These are phyloP conservation scores for Colletotrichum shisoi DNA, from an alignment of 2,329 filamentous ascomycete genomes.

Conservation along the genomic window DNA sequence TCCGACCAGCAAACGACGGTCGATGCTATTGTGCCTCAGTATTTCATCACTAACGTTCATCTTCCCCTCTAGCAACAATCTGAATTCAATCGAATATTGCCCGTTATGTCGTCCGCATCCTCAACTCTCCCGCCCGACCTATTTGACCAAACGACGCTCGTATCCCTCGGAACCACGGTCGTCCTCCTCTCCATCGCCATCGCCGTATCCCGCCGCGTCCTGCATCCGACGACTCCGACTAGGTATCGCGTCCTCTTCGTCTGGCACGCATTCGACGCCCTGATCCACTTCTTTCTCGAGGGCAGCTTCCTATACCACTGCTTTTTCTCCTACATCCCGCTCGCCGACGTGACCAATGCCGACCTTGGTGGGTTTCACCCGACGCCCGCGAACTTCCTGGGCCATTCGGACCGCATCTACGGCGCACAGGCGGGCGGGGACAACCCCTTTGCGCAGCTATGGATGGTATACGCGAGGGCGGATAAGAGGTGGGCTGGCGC, in stretches of 20 bases:
- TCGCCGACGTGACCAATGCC: slow-evolving; percentile 48
- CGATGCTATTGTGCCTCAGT: neutral
- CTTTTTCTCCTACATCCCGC: slow-evolving; percentile 71
- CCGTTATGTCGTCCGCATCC: slow-evolving; percentile 38
- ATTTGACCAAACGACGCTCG: slow-evolving; percentile 67
- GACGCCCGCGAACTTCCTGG: slow-evolving; percentile 62
- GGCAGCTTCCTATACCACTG: slow-evolving; percentile 92
- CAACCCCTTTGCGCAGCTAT: slow-evolving; percentile 65
- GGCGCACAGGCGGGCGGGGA: slow-evolving; percentile 65
- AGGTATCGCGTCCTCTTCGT: slow-evolving; percentile 82
- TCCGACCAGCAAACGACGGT: neutral
- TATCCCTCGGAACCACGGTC: slow-evolving; percentile 65
- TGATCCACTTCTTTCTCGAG: slow-evolving; percentile 91
- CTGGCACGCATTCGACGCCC: slow-evolving; percentile 92
- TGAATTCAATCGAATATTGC: neutral
- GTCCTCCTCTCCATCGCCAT: slow-evolving; percentile 62
- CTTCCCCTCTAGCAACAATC: neutral
- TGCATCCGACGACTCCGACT: slow-evolving; percentile 59
- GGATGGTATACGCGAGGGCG: slow-evolving; percentile 74
- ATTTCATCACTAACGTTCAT: neutral
- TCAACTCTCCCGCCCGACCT: slow-evolving; percentile 60
- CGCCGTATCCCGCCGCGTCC: slow-evolving; percentile 55
- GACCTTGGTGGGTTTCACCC: slow-evolving; percentile 52
- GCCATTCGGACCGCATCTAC: slow-evolving; percentile 59
- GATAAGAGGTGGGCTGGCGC: slow-evolving; percentile 70